Evolutionary conservation across 2,329 filamentous ascomycete species (phyloP).

Genomic region (Sphaerulina vaccinii): DNA sequence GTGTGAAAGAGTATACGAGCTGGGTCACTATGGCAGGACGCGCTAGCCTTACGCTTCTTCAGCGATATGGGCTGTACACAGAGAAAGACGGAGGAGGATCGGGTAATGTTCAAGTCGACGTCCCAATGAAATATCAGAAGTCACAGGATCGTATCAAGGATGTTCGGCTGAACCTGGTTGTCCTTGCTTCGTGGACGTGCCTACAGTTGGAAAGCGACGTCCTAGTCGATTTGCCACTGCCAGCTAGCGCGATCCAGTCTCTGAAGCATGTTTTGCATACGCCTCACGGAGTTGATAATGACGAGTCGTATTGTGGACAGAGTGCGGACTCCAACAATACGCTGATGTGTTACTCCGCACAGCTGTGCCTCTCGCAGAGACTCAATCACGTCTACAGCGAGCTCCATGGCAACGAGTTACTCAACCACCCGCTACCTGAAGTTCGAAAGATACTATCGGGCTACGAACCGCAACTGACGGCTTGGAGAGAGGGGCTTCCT

Average conservation of each 20-base stretch:
- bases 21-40: slow-evolving; percentile 64
- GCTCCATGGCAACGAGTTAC: slow-evolving; percentile 47
- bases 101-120: too few species aligned
- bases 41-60: slow-evolving; percentile 68
- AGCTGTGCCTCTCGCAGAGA: slow-evolving; percentile 59
- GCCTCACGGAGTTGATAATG: slow-evolving; percentile 56
- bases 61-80: slow-evolving; percentile 57
- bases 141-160: slow-evolving; percentile 33
- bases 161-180: slow-evolving; percentile 43
- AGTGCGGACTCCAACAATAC: slow-evolving; percentile 38
- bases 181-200: slow-evolving; percentile 86
- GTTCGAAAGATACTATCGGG: slow-evolving; percentile 34
- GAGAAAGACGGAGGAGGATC: slow-evolving; percentile 34
- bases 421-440: slow-evolving; percentile 22
- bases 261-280: slow-evolving; percentile 63
- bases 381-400: slow-evolving; percentile 57
- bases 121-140: slow-evolving; percentile 33
- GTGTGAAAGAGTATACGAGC: slow-evolving; percentile 80
- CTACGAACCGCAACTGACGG: slow-evolving; percentile 43
- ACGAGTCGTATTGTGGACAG: slow-evolving; percentile 30
- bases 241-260: slow-evolving; percentile 59
- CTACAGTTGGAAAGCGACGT: slow-evolving; percentile 93
- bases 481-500: slow-evolving; percentile 55
- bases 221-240: slow-evolving; percentile 73
- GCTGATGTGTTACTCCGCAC: slow-evolving; percentile 59